Base-by-base conservation (phyloP, 1,139 yeast genomes). In the Kodamaea fungicola region DNA sequence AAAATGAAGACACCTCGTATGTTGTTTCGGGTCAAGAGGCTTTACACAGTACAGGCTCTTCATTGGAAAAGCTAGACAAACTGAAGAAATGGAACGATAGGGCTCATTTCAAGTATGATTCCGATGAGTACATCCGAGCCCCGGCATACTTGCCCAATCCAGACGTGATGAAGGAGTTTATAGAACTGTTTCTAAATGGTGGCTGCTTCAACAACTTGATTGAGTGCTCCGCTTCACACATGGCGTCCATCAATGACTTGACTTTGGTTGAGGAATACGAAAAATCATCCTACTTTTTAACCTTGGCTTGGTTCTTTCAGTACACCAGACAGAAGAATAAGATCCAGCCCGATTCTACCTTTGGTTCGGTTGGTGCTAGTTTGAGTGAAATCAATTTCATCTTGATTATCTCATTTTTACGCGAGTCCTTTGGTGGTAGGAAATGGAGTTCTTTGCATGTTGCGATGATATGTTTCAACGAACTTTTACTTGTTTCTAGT, bases 1-100 rank as follows among this genome's bases (percentile, higher is more conserved):
- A 73, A 9, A 76, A 75, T 39, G 71, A 74, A 41, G 76, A 74
- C 7, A 69, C 84, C 32, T 63, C 86, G 22, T 78, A 87, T 10
- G 78, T 88, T 0, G 60, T 71, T 7, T 79, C 95, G 1, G 96
- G 96, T 4, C 90, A 86, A 46, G 79, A 78, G 44, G 87, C 83
- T 2, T 55, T 84, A 7, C 52, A 67, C 10, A 67, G 71, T 33
- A 67, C 75, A 3, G 66, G 66, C 23, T 46, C 52, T 10, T 38
- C 52, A 7, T 61, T 87, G 36, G 71, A 72, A 12, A 72, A 76
- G 35, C 58, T 87, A 28, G 96, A 90, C 52, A 62, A 72, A 8
- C 68, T 79, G 12, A 87, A 87, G 55, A 74, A 69, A 43, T 85
- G 92, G 89, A 73, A 69, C 36, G 71, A 70, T 41, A 53, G 76